Evolutionary conservation across 768 basidiomycete genomes (phyloP).

Genomic region (Mycena epipterygia): DNA sequence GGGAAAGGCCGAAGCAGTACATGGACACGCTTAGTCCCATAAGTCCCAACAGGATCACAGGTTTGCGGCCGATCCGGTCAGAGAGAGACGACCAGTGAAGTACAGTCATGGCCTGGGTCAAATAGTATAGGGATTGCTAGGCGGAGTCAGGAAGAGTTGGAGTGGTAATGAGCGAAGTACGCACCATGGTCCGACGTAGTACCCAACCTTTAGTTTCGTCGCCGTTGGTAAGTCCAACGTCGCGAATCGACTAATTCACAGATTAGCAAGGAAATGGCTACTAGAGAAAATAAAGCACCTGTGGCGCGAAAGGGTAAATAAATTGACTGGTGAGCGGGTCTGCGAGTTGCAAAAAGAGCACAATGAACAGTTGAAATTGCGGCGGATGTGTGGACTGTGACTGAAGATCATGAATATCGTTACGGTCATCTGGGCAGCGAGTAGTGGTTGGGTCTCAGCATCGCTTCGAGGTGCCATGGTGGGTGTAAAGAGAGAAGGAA

Average conservation of each 20-base stretch:
- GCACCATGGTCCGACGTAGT: conserved; percentile 83
- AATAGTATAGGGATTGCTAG: conserved; percentile 85
- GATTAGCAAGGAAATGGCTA: background rate
- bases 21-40: conserved; percentile 76
- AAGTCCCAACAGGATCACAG: conserved; percentile 77
- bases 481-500: conserved; percentile 20
- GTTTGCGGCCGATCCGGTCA: conserved; percentile 81
- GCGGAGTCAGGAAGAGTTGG: background rate
- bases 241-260: conserved; percentile 66
- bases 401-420: conserved; percentile 26
- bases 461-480: conserved; percentile 32
- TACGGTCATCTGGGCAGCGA: conserved; percentile 24
- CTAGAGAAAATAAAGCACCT: conserved; percentile 56
- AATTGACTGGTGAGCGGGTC: conserved; percentile 85
- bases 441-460: conserved; percentile 35
- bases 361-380: conserved; percentile 76
- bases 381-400: conserved; percentile 69
- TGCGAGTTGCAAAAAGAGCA: conserved; percentile 80
- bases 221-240: conserved; percentile 77
- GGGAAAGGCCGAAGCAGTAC: conserved; percentile 82
- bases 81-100: conserved; percentile 83
- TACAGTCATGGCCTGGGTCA: conserved; percentile 81
- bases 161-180: conserved; percentile 31
- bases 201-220: conserved; percentile 79
- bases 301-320: conserved; percentile 82